Percentiles rank a stretch among this genome's conserved stretches.
Evolutionary conservation across 2,329 filamentous ascomycete genomes (phyloP).

Genomic region (Gliomastix tumulicola): DNA sequence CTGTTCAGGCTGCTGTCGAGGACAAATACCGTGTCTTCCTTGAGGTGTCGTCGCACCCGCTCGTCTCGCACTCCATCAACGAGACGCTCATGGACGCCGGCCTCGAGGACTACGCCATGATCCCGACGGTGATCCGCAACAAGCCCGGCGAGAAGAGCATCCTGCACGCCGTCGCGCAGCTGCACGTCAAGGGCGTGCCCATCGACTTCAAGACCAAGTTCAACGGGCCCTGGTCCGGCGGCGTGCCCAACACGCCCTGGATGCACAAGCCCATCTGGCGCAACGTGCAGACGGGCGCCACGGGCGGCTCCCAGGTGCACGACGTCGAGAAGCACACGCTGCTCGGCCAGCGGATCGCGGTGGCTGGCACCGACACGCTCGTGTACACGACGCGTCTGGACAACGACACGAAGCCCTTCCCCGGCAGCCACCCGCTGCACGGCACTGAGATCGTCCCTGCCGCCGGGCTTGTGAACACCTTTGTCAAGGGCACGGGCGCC

Average conservation of each 20-base stretch:
- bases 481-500: constrained; percentile 3
- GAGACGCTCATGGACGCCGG: constrained; percentile 4
- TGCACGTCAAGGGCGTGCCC: background rate
- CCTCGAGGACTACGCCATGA: background rate
- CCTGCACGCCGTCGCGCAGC: background rate
- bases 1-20: constrained; percentile 4
- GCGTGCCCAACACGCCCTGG: background rate
- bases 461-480: constrained; percentile 5
- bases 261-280: background rate
- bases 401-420: constrained; percentile 5
- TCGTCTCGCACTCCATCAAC: constrained; percentile 5
- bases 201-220: too few species aligned
- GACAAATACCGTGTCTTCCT: constrained; percentile 6
- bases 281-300: background rate
- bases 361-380: constrained; percentile 3
- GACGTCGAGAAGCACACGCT: constrained; percentile 4
- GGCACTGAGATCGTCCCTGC: constrained; percentile 7
- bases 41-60: constrained; percentile 5
- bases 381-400: constrained; percentile 3
- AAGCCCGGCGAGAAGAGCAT: background rate
- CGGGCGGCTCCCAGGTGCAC: background rate
- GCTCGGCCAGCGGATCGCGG: constrained; percentile 2
- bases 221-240: background rate
- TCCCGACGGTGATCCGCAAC: constrained; percentile 1
- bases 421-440: constrained; percentile 5